These are phyloP conservation scores for Ceriops zippeliana DNA, from an alignment of 345 rosid genomes.

Conservation along the genomic window DNA sequence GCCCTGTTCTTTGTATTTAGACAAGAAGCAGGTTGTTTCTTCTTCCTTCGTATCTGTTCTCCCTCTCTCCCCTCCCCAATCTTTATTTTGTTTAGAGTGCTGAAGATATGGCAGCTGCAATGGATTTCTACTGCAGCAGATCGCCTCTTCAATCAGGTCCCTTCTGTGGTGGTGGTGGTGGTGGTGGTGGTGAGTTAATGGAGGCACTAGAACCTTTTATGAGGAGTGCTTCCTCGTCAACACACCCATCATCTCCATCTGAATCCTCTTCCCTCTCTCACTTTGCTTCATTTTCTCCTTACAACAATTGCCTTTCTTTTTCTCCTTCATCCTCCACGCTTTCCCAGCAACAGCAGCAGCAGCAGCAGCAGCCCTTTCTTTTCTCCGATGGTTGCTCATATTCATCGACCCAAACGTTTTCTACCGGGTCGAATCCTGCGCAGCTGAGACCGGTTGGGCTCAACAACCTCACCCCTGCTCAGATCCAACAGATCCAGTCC, in stretches of 20 bases:
- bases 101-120: slow-evolving; percentile 49
- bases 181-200: slow-evolving; percentile 72
- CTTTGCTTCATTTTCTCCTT: slow-evolving; percentile 21
- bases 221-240: slow-evolving; percentile 24
- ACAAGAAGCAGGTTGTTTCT: slow-evolving; percentile 1
- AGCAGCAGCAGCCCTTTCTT: slow-evolving; percentile 17
- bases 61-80: no score
- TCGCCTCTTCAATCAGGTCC: slow-evolving; percentile 33
- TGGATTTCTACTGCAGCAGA: slow-evolving; percentile 57
- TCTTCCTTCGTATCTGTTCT: background rate
- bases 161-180: slow-evolving; percentile 26
- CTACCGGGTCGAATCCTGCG: slow-evolving; percentile 25
- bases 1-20: slow-evolving; percentile 15
- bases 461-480: slow-evolving; percentile 51
- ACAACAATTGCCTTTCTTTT: background rate
- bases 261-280: background rate
- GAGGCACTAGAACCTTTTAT: slow-evolving; percentile 63
- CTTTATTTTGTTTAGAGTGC: background rate
- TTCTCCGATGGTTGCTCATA: slow-evolving; percentile 30
- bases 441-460: slow-evolving; percentile 49
- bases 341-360: background rate
- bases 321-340: background rate
- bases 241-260: slow-evolving; percentile 4
- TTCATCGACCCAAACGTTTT: slow-evolving; percentile 6
- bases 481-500: slow-evolving; percentile 41